Evolutionary conservation across 139 green algal species (phyloP).

Genomic region (Microglena sp.): DNA sequence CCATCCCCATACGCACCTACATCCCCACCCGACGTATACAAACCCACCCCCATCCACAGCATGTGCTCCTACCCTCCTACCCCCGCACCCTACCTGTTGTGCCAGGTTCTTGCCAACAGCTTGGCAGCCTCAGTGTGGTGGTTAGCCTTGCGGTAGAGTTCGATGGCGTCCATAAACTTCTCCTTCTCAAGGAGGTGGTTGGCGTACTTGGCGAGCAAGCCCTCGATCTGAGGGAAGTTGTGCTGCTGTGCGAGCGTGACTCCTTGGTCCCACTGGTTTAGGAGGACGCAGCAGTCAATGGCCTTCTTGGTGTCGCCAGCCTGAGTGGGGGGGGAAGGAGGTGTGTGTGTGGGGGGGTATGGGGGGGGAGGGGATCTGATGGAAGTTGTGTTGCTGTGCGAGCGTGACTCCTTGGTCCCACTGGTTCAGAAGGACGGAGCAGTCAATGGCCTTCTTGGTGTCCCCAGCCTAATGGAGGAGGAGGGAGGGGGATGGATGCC

Average conservation of each 20-base stretch:
- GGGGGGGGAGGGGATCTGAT: slow-evolving; percentile 20
- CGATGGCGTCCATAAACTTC: slow-evolving; percentile 44
- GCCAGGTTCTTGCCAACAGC: slow-evolving; percentile 3
- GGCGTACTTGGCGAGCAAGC: slow-evolving; percentile 62
- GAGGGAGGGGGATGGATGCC: neutral
- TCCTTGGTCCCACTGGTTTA: slow-evolving; percentile 75
- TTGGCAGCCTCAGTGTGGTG: slow-evolving; percentile 14
- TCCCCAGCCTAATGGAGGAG: slow-evolving; percentile 36
- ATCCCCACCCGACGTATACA: no score
- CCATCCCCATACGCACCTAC: no score
- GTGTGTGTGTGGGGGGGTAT: no score
- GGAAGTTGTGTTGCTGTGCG: slow-evolving; percentile 47
- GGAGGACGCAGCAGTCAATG: slow-evolving; percentile 66
- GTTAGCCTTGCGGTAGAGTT: slow-evolving; percentile 56
- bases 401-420: slow-evolving; percentile 67
- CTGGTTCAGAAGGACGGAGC: slow-evolving; percentile 71
- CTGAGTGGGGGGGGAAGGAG: slow-evolving; percentile 14
- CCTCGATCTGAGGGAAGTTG: slow-evolving; percentile 52
- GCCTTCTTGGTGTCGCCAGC: slow-evolving; percentile 57
- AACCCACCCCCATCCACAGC: no score
- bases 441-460: slow-evolving; percentile 66
- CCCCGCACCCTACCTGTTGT: slow-evolving; percentile 3
- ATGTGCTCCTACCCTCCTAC: no score
- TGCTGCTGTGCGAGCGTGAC: slow-evolving; percentile 51
- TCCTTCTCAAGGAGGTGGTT: slow-evolving; percentile 58